These are phyloP conservation scores for Aspergillus thermomutatus DNA, from an alignment of 2,329 filamentous ascomycete genomes.

Conservation along the genomic window DNA sequence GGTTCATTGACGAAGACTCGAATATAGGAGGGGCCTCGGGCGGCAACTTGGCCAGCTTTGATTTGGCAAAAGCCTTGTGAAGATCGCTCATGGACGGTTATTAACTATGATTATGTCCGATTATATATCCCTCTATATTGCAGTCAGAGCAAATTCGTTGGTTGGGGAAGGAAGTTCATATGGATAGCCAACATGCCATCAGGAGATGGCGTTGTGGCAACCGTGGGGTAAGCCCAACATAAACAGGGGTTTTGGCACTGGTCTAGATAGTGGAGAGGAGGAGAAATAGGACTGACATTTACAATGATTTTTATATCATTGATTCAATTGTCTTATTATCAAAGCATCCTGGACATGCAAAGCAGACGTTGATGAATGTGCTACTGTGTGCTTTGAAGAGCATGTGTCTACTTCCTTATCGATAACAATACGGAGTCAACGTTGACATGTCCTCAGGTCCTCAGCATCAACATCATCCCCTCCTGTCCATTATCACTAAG, in stretches of 20 bases:
- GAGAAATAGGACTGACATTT: background rate
- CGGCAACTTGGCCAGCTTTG: slow-evolving; percentile 64
- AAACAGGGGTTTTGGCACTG: background rate
- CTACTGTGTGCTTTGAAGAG: no score
- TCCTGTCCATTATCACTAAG: no score
- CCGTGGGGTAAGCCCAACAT: background rate
- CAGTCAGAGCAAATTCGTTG: background rate
- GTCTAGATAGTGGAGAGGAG: background rate
- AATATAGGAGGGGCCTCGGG: slow-evolving; percentile 50
- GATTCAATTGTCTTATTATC: background rate
- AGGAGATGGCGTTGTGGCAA: background rate
- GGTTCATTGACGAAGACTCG: slow-evolving; percentile 41
- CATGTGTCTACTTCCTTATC: no score
- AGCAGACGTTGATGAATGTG: background rate
- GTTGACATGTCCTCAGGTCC: no score
- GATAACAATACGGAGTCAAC: no score
- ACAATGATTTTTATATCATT: background rate
- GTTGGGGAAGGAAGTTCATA: background rate
- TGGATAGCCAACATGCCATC: background rate
- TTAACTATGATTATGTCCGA: background rate
- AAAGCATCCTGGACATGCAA: background rate
- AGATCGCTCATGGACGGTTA: slow-evolving; percentile 67
- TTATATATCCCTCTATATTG: background rate
- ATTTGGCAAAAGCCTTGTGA: slow-evolving; percentile 73
- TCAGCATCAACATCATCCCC: no score